These are phyloP conservation scores for Udeniomyces megalosporus DNA, from an alignment of 768 basidiomycete species.

Conservation along the genomic window DNA sequence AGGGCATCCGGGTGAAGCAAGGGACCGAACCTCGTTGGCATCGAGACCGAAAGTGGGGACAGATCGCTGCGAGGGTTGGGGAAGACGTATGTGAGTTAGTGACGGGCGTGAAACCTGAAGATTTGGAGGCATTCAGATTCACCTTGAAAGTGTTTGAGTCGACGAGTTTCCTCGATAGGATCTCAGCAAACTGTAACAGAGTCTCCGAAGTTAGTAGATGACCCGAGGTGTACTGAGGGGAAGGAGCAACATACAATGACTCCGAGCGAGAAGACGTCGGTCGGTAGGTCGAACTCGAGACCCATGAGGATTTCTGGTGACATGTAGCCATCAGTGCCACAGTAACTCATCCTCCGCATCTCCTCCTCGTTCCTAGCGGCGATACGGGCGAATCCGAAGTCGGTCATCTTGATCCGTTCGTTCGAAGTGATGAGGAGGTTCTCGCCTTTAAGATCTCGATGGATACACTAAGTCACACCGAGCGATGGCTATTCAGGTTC, in stretches of 20 bases:
- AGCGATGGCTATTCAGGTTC: too few relatives aligned
- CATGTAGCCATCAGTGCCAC: conserved; percentile 34
- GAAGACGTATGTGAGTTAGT: background rate
- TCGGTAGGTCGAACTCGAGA: conserved; percentile 78
- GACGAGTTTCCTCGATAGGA: conserved; percentile 66
- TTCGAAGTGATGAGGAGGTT: conserved; percentile 91
- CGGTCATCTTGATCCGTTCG: conserved; percentile 90
- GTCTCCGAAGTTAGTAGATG: too few relatives aligned
- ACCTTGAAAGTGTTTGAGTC: conserved; percentile 45
- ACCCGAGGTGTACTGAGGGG: too few relatives aligned
- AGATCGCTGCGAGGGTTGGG: conserved; percentile 43
- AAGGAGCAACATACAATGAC: conserved; percentile 27
- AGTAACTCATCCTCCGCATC: conserved; percentile 32
- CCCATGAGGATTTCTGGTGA: conserved; percentile 87
- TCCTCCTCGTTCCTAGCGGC: conserved; percentile 85
- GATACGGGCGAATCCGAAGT: conserved; percentile 54
- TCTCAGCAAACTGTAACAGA: conserved; percentile 76
- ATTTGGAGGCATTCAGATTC: conserved; percentile 7
- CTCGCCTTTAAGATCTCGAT: conserved; percentile 82
- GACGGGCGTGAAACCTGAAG: too few relatives aligned
- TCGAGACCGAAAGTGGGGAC: conserved; percentile 71
- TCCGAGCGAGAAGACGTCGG: conserved; percentile 82
- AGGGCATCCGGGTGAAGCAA: conserved; percentile 62
- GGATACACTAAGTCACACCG: conserved; percentile 34
- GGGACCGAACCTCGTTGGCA: conserved; percentile 46